These are phyloP conservation scores for Picea sitchensis DNA, from an alignment of 75 land plant species.

Conservation along the genomic window DNA sequence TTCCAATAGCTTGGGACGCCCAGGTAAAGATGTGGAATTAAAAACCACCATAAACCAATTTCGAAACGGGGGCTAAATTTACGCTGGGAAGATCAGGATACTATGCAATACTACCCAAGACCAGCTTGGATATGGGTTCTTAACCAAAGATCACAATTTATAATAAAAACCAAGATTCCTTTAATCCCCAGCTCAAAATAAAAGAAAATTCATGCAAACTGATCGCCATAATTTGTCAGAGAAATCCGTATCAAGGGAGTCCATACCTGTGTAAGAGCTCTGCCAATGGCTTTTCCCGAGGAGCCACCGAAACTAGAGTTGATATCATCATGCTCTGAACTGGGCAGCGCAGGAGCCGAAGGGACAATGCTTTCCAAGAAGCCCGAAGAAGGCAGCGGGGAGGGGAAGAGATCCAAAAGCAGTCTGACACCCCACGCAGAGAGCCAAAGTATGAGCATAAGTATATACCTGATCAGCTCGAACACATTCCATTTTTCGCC, in stretches of 20 bases:
- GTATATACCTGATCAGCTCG: slow-evolving; percentile 23
- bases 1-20: background rate
- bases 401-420: slow-evolving; percentile 29
- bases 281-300: slow-evolving; percentile 22
- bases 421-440: slow-evolving; percentile 27
- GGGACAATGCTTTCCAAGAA: background rate
- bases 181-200: background rate
- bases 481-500: slow-evolving; percentile 25
- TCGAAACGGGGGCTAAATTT: too few species aligned
- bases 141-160: background rate
- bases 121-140: background rate
- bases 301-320: slow-evolving; percentile 9
- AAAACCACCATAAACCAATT: background rate
- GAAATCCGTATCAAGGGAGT: background rate
- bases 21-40: background rate
- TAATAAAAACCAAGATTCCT: background rate
- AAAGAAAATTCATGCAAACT: background rate
- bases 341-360: background rate
- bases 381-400: slow-evolving; percentile 1
- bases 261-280: slow-evolving; percentile 43
- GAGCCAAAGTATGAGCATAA: slow-evolving; percentile 30
- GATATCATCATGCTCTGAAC: slow-evolving; percentile 5
- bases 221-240: background rate
- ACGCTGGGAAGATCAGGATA: background rate
- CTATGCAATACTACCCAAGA: background rate